These are phyloP conservation scores for Pseudopithomyces chartarum DNA, from an alignment of 2,329 filamentous ascomycete species.

Conservation along the genomic window DNA sequence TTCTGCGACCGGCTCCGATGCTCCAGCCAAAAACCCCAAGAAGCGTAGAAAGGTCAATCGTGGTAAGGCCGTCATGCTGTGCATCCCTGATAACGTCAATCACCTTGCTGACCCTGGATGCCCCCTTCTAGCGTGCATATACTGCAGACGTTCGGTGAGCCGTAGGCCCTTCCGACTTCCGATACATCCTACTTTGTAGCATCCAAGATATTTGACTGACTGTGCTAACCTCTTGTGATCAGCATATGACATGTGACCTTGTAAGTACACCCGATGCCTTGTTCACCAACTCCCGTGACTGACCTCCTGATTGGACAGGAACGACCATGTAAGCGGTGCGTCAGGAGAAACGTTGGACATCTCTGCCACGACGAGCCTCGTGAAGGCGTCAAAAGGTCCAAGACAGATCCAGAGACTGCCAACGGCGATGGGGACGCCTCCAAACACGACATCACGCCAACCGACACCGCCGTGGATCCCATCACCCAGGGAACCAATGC, in stretches of 20 bases:
- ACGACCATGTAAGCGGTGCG: conserved; percentile 94
- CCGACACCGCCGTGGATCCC: conserved; percentile 34
- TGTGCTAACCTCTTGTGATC: conserved; percentile 40
- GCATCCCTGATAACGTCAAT: conserved; percentile 24
- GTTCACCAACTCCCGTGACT: conserved; percentile 34
- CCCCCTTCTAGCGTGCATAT: conserved; percentile 53
- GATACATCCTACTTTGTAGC: conserved; percentile 26
- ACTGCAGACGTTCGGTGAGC: conserved; percentile 58
- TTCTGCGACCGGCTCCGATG: conserved; percentile 34
- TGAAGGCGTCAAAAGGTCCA: conserved; percentile 79
- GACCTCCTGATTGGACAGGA: conserved; percentile 63
- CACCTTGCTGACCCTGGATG: conserved; percentile 33
- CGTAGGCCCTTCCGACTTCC: conserved; percentile 29
- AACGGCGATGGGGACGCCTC: conserved; percentile 37
- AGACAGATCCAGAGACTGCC: conserved; percentile 55
- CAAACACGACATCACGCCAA: conserved; percentile 33
- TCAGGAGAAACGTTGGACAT: conserved; percentile 98
- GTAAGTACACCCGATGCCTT: conserved; percentile 35
- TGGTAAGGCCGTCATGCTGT: conserved; percentile 44
- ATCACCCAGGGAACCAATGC: conserved; percentile 35
- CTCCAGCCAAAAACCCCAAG: conserved; percentile 46
- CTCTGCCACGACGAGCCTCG: conserved; percentile 97
- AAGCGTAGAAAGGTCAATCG: conserved; percentile 61
- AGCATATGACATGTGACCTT: conserved; percentile 62
- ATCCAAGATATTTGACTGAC: conserved; percentile 25